These are phyloP conservation scores for Yamadazyma jaroonii DNA, from an alignment of 1,139 yeast species.

Conservation along the genomic window DNA sequence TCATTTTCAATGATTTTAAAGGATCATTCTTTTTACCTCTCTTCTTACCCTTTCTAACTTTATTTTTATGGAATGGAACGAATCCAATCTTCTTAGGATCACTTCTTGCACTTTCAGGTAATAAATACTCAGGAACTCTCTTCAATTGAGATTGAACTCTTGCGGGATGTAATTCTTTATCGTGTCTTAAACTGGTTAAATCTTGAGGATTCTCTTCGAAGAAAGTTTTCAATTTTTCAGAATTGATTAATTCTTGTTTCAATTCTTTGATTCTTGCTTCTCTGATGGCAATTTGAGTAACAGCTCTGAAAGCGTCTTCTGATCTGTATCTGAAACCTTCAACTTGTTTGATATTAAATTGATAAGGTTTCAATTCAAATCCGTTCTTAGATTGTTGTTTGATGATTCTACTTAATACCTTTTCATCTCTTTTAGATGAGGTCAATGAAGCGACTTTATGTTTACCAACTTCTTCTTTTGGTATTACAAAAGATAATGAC, in stretches of 20 bases:
- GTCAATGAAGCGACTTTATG: conserved; percentile 76
- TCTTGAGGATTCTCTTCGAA: conserved; percentile 99
- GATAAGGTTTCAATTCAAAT: conserved; percentile 75
- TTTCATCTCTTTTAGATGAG: conserved; percentile 82
- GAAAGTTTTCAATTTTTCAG: conserved; percentile 89
- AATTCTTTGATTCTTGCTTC: conserved; percentile 93
- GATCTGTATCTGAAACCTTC: conserved; percentile 96
- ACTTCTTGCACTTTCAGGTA: conserved; percentile 76
- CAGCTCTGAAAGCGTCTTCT: conserved; percentile 96
- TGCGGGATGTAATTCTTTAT: conserved; percentile 80
- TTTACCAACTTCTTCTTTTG: conserved; percentile 79
- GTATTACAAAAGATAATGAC: conserved; percentile 90
- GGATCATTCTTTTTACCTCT: conserved; percentile 60
- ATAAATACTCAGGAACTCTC: conserved; percentile 86
- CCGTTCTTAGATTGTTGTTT: conserved; percentile 76
- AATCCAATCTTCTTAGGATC: conserved; percentile 64
- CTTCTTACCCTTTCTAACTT: conserved; percentile 43
- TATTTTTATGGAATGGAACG: conserved; percentile 69
- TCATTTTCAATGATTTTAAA: conserved; percentile 48
- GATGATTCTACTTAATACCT: conserved; percentile 70
- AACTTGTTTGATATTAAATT: conserved; percentile 88
- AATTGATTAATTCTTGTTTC: conserved; percentile 79
- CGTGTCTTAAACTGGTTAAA: conserved; percentile 83
- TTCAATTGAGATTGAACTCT: conserved; percentile 83
- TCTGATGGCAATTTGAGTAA: conserved; percentile 83